Conservation (phyloP, 352 stramenopile genomes). For the Thalassiosira allenii region DNA sequence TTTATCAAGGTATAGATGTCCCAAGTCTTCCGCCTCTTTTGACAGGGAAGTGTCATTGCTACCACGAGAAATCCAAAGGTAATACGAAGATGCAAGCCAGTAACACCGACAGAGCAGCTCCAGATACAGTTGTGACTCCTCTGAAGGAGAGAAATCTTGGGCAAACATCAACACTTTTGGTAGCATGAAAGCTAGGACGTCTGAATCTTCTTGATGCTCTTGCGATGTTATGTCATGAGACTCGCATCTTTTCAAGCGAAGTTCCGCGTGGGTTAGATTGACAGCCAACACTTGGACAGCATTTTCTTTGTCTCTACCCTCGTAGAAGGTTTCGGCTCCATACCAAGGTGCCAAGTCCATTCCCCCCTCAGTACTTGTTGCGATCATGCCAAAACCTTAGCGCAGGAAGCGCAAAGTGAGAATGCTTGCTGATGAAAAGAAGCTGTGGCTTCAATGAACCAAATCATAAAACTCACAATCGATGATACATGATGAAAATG, state of each 20-base stretch:
- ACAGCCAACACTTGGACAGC: constrained; percentile 67
- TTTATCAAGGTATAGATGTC: constrained; percentile 66
- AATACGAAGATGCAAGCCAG: constrained; percentile 76
- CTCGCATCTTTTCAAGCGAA: constrained; percentile 77
- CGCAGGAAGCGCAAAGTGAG: neutral
- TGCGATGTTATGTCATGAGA: constrained; percentile 50
- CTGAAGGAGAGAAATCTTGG: too few relatives aligned
- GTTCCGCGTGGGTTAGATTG: constrained; percentile 79
- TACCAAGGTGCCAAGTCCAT: constrained; percentile 42
- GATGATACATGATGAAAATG: constrained; percentile 64
- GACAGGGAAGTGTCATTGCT: constrained; percentile 57
- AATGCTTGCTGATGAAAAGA: too few relatives aligned
- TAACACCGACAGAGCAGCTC: constrained; percentile 65
- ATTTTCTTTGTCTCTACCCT: constrained; percentile 16
- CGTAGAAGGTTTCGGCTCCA: constrained; percentile 30
- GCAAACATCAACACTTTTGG: constrained; percentile 69
- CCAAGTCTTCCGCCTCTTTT: constrained; percentile 65
- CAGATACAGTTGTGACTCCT: constrained; percentile 37
- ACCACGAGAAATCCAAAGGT: constrained; percentile 73
- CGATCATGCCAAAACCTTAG: constrained; percentile 51
- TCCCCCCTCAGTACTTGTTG: constrained; percentile 12
- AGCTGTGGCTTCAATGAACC: neutral
- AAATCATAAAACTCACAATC: constrained; percentile 61
- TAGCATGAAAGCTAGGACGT: constrained; percentile 62
- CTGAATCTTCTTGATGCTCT: constrained; percentile 67